Conservation (phyloP, 202 grass and related monocot genomes). For the Zizania palustris region DNA sequence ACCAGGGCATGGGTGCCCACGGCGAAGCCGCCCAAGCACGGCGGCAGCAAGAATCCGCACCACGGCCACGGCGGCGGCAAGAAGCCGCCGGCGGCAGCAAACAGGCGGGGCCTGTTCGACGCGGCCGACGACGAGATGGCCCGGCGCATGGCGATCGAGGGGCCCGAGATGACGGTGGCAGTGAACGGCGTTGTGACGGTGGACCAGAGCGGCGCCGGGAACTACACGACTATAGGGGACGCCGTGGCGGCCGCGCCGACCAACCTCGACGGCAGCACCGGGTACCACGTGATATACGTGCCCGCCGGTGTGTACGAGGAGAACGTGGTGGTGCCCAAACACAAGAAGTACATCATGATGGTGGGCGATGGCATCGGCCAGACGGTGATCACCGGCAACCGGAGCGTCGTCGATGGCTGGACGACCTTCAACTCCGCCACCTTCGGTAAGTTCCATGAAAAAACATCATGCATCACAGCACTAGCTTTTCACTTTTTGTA, state of each 20-base stretch:
- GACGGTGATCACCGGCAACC: constrained; percentile 74
- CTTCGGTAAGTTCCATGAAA: constrained; percentile 51
- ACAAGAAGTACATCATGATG: constrained; percentile 84
- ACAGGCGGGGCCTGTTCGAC: constrained; percentile 52
- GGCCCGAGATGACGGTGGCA: constrained; percentile 40
- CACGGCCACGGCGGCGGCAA: constrained; percentile 42
- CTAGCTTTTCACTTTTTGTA: too few species aligned
- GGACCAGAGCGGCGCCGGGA: constrained; percentile 60
- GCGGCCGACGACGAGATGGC: constrained; percentile 50
- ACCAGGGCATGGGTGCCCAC: constrained; percentile 76
- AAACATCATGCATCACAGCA: neutral
- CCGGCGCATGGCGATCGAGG: constrained; percentile 47
- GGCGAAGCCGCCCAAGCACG: constrained; percentile 41
- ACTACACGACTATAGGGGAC: constrained; percentile 61
- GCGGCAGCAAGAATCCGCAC: constrained; percentile 23
- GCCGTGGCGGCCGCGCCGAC: constrained; percentile 60
- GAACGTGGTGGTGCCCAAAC: constrained; percentile 75
- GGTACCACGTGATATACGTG: constrained; percentile 73
- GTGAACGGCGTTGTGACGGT: constrained; percentile 61
- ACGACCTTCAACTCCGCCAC: constrained; percentile 87
- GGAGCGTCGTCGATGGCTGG: constrained; percentile 72
- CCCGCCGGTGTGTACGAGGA: constrained; percentile 71
- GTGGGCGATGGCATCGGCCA: constrained; percentile 79
- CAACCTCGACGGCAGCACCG: constrained; percentile 56
- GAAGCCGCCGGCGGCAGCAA: neutral